These are phyloP conservation scores for Monosporascus sp. DNA, from an alignment of 2,329 filamentous ascomycete genomes.

Conservation along the genomic window DNA sequence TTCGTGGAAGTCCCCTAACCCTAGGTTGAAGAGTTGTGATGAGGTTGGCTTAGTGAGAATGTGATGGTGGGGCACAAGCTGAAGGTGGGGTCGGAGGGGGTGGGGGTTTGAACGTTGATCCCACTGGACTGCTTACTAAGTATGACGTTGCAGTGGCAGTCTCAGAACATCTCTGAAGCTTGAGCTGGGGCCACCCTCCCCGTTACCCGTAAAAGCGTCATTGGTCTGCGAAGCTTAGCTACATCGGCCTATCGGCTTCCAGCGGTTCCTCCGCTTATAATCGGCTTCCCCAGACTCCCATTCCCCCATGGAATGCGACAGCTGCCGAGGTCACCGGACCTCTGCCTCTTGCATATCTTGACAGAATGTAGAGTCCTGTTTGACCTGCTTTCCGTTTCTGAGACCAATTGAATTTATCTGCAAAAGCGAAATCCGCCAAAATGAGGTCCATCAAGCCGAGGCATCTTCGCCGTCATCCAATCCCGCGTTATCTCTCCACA, in stretches of 20 bases:
- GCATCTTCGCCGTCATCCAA: slow-evolving; percentile 41
- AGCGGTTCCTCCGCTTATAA: not conserved
- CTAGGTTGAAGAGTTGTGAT: too few species aligned
- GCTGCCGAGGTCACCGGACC: slow-evolving; percentile 7
- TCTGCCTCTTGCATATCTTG: not conserved
- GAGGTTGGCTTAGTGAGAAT: too few species aligned
- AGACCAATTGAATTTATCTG: slow-evolving; percentile 2
- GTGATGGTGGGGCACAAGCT: too few species aligned
- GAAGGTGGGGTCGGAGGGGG: too few species aligned
- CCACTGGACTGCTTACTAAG: too few species aligned
- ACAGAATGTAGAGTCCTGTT: not conserved
- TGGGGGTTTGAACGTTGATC: too few species aligned
- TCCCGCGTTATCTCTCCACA: slow-evolving; percentile 34
- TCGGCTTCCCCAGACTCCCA: not conserved
- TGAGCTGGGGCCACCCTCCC: not conserved
- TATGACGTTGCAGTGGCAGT: too few species aligned
- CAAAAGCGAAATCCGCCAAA: slow-evolving; percentile 10
- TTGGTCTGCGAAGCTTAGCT: too few species aligned
- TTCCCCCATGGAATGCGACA: slow-evolving; percentile 5
- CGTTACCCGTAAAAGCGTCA: too few species aligned
- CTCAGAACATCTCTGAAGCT: too few species aligned
- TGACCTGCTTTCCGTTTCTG: not conserved
- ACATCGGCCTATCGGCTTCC: not conserved
- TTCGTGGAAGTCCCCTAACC: not conserved
- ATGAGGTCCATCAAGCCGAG: slow-evolving; percentile 54